phyloP scores from a whole-genome alignment of 106 monocot genomes.

The Iris macrosiphon region DNA sequence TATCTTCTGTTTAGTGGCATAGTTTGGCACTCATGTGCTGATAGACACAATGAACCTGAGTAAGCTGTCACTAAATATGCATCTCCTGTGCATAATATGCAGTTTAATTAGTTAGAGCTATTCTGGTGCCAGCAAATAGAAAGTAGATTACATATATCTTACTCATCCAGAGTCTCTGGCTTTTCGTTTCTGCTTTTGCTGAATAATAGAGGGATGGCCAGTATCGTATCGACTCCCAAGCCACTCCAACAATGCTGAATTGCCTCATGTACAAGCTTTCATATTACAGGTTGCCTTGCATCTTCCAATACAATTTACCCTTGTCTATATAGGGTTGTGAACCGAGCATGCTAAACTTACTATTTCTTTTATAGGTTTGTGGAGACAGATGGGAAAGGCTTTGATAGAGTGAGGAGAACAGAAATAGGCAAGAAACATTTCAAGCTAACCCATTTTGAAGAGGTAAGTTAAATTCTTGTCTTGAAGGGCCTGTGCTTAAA shows the following conservation, averaged over 20 bases:
- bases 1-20: no score
- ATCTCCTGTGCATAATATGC: no score
- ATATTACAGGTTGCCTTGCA: slow-evolving; percentile 67
- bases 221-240: slow-evolving; percentile 85
- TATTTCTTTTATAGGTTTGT: slow-evolving; percentile 52
- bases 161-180: neutral
- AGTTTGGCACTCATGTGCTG: no score
- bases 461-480: slow-evolving; percentile 49
- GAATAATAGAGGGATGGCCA: slow-evolving; percentile 82
- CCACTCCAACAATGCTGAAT: slow-evolving; percentile 96
- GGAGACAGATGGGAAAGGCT: slow-evolving; percentile 94
- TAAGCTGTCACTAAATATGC: no score
- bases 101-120: neutral
- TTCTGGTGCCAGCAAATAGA: neutral
- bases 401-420: slow-evolving; percentile 90
- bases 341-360: no score
- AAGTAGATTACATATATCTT: neutral
- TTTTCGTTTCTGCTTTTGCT: neutral
- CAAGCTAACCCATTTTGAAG: slow-evolving; percentile 97
- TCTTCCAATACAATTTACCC: neutral
- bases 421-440: slow-evolving; percentile 98
- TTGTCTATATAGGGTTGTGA: no score
- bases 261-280: slow-evolving; percentile 99
- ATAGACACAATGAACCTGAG: no score
- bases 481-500: neutral